These are phyloP conservation scores for Sporothrix brasiliensis DNA, from an alignment of 2,329 filamentous ascomycete species.

Conservation along the genomic window DNA sequence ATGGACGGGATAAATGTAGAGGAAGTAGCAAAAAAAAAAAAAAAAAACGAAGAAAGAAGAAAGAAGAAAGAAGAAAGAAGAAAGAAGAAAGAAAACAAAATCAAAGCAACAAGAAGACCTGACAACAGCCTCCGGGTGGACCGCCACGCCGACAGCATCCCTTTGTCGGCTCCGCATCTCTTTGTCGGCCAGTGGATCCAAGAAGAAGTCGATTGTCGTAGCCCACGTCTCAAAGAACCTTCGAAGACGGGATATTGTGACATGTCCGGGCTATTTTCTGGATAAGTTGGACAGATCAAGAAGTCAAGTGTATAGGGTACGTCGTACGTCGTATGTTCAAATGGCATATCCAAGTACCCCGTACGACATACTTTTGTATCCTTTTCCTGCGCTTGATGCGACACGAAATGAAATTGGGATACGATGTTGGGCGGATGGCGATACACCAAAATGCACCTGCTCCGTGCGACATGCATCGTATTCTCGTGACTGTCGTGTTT, in stretches of 20 bases:
- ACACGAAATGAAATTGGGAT: no score
- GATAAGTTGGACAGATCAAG: neutral
- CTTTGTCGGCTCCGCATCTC: neutral
- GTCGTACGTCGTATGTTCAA: no score
- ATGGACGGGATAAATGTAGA: neutral
- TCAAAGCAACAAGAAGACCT: no score
- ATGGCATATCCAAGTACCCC: no score
- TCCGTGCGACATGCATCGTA: no score
- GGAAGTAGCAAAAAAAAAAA: neutral
- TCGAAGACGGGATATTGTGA: neutral
- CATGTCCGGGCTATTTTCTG: neutral
- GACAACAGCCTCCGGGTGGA: neutral
- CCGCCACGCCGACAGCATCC: neutral
- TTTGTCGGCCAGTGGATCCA: conserved; percentile 6
- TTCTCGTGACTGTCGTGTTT: no score
- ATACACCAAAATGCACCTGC: no score
- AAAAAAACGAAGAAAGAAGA: neutral
- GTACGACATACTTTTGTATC: no score
- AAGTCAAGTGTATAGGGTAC: no score
- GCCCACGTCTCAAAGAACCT: neutral
- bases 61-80: neutral
- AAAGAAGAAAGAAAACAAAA: neutral
- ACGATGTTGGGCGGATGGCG: neutral
- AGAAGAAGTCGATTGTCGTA: neutral
- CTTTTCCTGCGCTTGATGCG: no score